Percentiles rank a stretch among this genome's conserved stretches.
Evolutionary conservation across 768 basidiomycete genomes (phyloP).

Genomic region (Rhizopogon salebrosus): DNA sequence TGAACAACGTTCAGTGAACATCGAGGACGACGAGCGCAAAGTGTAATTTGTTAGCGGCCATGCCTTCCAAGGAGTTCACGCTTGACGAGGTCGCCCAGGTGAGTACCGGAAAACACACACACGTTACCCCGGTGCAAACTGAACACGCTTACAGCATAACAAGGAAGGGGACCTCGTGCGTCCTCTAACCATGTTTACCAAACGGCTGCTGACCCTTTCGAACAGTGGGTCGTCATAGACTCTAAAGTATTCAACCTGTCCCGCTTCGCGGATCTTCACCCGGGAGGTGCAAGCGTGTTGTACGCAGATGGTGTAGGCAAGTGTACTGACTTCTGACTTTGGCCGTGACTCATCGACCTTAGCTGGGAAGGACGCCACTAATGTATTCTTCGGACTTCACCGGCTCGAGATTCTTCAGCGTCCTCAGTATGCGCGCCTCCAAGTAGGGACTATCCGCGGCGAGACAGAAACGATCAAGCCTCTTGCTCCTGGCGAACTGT

Average conservation of each 20-base stretch:
- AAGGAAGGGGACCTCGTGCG: constrained; percentile 75
- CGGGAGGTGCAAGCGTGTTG: constrained; percentile 75
- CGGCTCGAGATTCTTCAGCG: constrained; percentile 72
- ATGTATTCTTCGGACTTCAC: constrained; percentile 83
- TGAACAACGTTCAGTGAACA: not conserved
- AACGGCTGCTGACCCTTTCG: constrained; percentile 2
- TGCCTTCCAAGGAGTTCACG: constrained; percentile 32
- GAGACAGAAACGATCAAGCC: constrained; percentile 52
- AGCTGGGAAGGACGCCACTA: constrained; percentile 74
- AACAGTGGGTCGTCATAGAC: constrained; percentile 81
- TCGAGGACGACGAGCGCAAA: not conserved
- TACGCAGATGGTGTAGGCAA: constrained; percentile 61
- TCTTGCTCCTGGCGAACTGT: constrained; percentile 56
- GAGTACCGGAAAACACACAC: constrained; percentile 7
- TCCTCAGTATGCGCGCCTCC: constrained; percentile 68
- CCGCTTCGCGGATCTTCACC: constrained; percentile 79
- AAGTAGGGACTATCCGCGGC: constrained; percentile 58
- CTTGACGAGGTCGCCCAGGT: constrained; percentile 68
- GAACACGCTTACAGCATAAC: constrained; percentile 60
- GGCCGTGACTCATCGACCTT: not conserved
- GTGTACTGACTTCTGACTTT: constrained; percentile 11
- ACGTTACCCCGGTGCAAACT: not conserved
- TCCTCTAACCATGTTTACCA: constrained; percentile 1
- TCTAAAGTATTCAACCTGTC: constrained; percentile 78
- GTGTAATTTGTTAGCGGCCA: not conserved